Base-by-base conservation (phyloP, 495 filamentous ascomycete genomes). In the Platismatia glauca region DNA sequence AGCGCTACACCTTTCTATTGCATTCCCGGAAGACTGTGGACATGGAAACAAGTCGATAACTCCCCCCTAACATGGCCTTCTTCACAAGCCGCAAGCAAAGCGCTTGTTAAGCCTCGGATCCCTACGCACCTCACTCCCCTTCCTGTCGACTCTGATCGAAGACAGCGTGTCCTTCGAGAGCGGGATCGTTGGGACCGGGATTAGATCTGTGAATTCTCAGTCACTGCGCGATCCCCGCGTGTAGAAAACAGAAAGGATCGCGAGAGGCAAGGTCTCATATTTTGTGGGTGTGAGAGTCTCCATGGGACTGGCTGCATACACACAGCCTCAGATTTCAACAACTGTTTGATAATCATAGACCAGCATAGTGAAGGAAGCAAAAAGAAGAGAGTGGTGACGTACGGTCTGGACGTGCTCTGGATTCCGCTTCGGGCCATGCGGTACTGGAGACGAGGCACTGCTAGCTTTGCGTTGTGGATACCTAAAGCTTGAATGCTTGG, bases 291-390 rank as follows among this genome's bases (percentile, higher is more conserved):
- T 55, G n/a, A 39, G 59, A 37, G 59, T 62, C 60, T 57, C 60
- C 60, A 62, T 4, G n/a, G 58, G 7, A 57, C 27, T 35, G 60
- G 35, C 24, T 46, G 60, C 55, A 57, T 62, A 62, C 53, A 18
- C 59, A 41, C 9, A 62, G 60, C 60, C 60, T 62, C 60, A 62
- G 60, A 50, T 62, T 58, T 62, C 60, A 62, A 62, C 60, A 62
- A 62, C 60, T 48, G 4, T 39, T 57, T 62, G 31, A 57, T 62
- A 53, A 57, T 62, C 60, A 62, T 37, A 48, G 60, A 62, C 31
- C 12, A 48, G 1, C 13, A n/a, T 8, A 50, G 33, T 4, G 41
- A 0, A 27, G 3, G 41, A 0, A 46, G 18, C 33, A 57, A 6
- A 31, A 16, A 13, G 38, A 57, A 22, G n/a, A 18, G 3, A 57